Base-by-base conservation (phyloP, 73 alveolate genomes). In the Paramecium octaurelia region DNA sequence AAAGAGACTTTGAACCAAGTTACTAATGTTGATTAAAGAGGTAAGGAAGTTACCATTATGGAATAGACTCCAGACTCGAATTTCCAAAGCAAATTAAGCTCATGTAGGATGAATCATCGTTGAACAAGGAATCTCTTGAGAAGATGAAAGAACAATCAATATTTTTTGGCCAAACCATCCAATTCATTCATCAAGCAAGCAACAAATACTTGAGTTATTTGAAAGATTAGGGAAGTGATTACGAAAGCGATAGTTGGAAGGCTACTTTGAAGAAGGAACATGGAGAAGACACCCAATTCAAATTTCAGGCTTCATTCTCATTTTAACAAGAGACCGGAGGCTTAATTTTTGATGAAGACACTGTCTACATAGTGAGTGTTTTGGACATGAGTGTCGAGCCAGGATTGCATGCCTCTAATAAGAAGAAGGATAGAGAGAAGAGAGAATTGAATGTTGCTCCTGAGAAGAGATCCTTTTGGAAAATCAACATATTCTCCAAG, bases 391-490 rank as follows among this genome's bases (percentile, higher is more conserved):
- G 88, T 42, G 69, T 35, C 5, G 94, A 89, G 21, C 92, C 90
- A 64, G 86, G 88, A 24, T 73, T 89, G 10, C 54, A 89, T 89
- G 94, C 94, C 6, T 71, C 94, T 8, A 73, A 54, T 20, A 58
- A 71, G 48, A 48, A 80, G 7, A 40, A 40, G 29, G 57, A 46
- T 80, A 44, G 7, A 31, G 50, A 71, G 21, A 89, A 89, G 23
- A 89, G 88, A 89, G 94, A 89, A 71, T n/a, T 89, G 34, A 89
- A 68, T 44, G 83, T 89, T 8, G 71, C 92, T 4, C 70, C 92
- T 9, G 94, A 89, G 42, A 89, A 89, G 35, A 89, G 75, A 89
- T 68, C 92, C 6, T 70, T 70, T 31, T 89, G 94, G 94, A 89
- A 89, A 27, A 9, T 89, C 20, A 89, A 48, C 8, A 89, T 89